phyloP scores from a whole-genome alignment of 2,329 filamentous ascomycete species.

The Aphanoascus verrucosus region DNA sequence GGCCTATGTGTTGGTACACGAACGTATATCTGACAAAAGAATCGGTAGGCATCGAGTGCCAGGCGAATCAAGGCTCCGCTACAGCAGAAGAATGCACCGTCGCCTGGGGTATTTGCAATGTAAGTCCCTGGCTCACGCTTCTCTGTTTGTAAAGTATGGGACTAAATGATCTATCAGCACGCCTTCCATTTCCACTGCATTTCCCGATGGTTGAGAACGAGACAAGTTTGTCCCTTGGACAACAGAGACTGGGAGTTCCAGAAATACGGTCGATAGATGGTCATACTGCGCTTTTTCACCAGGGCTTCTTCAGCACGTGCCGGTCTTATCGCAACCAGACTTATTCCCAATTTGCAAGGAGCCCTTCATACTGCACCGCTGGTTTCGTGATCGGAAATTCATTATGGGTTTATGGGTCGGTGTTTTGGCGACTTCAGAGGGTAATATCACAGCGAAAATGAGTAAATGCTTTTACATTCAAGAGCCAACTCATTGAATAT shows the following conservation, averaged over 20 bases:
- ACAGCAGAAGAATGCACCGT: constrained; percentile 98
- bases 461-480: background rate
- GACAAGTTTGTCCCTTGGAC: constrained; percentile 93
- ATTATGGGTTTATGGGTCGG: constrained; percentile 5
- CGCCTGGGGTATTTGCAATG: constrained; percentile 98
- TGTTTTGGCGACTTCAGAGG: constrained; percentile 7
- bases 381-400: background rate
- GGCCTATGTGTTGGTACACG: background rate
- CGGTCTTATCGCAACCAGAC: background rate
- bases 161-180: constrained; percentile 49
- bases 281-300: background rate
- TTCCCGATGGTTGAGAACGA: constrained; percentile 97
- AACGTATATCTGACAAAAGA: background rate
- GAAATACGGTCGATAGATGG: constrained; percentile 69
- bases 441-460: background rate
- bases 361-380: background rate
- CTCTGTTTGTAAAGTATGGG: background rate
- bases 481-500: background rate
- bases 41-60: constrained; percentile 76
- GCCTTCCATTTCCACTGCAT: constrained; percentile 99
- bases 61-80: constrained; percentile 94
- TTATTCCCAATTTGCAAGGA: background rate
- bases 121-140: constrained; percentile 40
- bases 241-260: constrained; percentile 99
- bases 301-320: background rate